A percentile compares a stretch with the other conserved stretches of the same genome.
phyloP scores from a whole-genome alignment of 2,329 filamentous ascomycete species.

The Alternaria dauci region DNA sequence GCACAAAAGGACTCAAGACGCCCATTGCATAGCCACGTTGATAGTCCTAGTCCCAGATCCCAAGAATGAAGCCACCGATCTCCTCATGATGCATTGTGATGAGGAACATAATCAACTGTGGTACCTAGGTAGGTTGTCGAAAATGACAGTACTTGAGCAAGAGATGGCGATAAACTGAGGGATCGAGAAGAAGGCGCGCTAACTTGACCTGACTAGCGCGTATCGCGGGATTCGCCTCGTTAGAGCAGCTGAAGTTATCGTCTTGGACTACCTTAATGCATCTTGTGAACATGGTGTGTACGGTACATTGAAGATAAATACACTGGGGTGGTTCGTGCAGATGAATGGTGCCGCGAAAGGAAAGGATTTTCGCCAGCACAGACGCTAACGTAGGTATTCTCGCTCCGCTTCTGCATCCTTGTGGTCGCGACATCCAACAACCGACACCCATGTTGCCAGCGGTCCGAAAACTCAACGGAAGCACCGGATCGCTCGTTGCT shows the following conservation, averaged over 20 bases:
- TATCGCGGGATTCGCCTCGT: not conserved
- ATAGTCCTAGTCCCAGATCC: not conserved
- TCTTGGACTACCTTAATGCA: not conserved
- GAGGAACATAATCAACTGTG: not conserved
- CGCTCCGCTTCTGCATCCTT: constrained; percentile 1
- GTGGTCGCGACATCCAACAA: not conserved
- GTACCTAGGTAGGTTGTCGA: not conserved
- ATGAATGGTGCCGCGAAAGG: not conserved
- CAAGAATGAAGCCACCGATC: not conserved
- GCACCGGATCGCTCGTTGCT: not conserved
- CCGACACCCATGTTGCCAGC: not conserved
- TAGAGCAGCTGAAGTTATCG: not conserved
- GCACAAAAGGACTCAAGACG: not conserved
- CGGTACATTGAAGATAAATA: not conserved
- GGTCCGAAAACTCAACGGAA: not conserved
- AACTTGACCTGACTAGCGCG: not conserved
- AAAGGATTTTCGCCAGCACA: not conserved
- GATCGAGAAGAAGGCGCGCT: not conserved
- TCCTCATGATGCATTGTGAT: not conserved
- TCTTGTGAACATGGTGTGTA: not conserved
- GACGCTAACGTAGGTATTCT: not conserved
- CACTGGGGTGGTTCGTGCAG: not conserved
- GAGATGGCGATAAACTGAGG: not conserved
- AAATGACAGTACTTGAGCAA: not conserved
- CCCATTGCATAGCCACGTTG: not conserved